phyloP scores from a whole-genome alignment of 805 yeast species.

The Pichia gijzeniarum region DNA sequence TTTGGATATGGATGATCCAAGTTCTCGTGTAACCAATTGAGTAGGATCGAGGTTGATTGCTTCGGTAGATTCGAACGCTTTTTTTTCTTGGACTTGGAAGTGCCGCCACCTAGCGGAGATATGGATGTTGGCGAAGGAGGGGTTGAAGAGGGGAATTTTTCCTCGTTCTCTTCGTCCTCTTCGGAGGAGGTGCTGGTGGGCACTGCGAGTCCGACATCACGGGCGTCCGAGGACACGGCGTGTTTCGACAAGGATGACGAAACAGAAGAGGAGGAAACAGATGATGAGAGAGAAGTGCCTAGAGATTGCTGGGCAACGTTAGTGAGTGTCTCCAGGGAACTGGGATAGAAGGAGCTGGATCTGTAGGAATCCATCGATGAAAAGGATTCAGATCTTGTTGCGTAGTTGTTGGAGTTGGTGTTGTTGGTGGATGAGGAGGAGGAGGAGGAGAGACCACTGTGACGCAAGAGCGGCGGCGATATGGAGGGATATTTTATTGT shows the following conservation, averaged over 20 bases:
- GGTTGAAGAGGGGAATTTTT: neutral
- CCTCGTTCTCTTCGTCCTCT: no score
- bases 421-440: neutral
- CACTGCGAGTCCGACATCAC: no score
- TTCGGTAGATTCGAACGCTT: conserved; percentile 52
- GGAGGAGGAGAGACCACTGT: neutral
- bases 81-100: conserved; percentile 23
- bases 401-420: neutral
- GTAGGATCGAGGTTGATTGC: conserved; percentile 46
- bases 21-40: conserved; percentile 51
- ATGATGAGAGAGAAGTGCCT: conserved; percentile 2
- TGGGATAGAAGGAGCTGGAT: neutral
- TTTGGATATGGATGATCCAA: conserved; percentile 56
- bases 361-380: conserved; percentile 11
- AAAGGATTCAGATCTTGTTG: conserved; percentile 10
- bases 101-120: neutral
- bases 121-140: conserved; percentile 1
- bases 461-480: neutral
- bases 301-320: conserved; percentile 14
- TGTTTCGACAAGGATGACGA: no score
- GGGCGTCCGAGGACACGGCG: no score
- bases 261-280: neutral
- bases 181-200: no score
- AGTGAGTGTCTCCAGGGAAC: conserved; percentile 9
- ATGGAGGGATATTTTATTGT: neutral